Conservation (phyloP, 345 rosid species). For the Pugionium cornutum region DNA sequence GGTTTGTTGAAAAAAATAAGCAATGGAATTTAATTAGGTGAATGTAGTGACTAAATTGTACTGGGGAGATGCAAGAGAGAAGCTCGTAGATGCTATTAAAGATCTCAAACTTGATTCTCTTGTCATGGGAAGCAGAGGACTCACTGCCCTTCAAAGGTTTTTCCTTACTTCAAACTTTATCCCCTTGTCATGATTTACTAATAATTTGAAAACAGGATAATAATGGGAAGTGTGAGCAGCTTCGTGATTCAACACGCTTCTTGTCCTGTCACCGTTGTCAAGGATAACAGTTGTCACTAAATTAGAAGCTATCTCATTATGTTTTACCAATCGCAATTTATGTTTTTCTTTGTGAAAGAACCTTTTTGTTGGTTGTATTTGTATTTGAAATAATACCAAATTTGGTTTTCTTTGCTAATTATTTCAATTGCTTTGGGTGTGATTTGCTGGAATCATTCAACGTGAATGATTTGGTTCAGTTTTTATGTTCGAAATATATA, state of each 20-base stretch:
- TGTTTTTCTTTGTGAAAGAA: neutral
- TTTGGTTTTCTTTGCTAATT: no score
- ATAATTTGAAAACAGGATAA: conserved; percentile 57
- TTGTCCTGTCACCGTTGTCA: conserved; percentile 64
- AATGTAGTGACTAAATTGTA: conserved; percentile 64
- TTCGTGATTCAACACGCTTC: conserved; percentile 50
- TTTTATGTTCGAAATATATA: no score
- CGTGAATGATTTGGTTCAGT: no score
- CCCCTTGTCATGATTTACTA: no score
- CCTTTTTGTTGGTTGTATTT: conserved; percentile 8
- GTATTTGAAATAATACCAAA: neutral
- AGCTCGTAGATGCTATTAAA: conserved; percentile 64
- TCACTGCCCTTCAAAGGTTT: conserved; percentile 76
- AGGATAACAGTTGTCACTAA: conserved; percentile 30
- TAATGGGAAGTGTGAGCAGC: conserved; percentile 73
- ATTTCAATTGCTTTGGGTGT: no score
- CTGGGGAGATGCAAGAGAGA: conserved; percentile 96
- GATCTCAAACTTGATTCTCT: conserved; percentile 83
- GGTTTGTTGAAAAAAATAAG: neutral
- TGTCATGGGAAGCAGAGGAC: conserved; percentile 97
- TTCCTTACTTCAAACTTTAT: no score
- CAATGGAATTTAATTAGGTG: conserved; percentile 41
- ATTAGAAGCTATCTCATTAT: conserved; percentile 1
- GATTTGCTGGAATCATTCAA: no score
- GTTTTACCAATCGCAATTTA: conserved; percentile 2